phyloP scores from a whole-genome alignment of 1,284 basidiomycete genomes.

The Marasmius fiardii region DNA sequence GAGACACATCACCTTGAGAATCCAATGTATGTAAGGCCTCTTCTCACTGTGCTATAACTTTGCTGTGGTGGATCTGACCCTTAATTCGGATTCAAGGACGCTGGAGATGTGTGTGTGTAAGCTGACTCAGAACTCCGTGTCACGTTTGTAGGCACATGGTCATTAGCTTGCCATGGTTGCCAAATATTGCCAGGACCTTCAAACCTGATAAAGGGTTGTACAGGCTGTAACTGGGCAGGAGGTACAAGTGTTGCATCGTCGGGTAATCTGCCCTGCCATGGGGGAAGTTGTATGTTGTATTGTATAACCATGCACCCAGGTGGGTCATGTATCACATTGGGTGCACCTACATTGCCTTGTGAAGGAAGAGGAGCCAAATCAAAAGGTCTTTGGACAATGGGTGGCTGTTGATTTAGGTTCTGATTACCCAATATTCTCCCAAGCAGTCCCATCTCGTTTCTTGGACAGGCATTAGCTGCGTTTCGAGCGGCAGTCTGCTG shows the following conservation, averaged over 20 bases:
- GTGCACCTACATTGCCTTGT: conserved; percentile 15
- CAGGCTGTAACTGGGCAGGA: no score
- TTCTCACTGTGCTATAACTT: no score
- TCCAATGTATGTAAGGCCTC: no score
- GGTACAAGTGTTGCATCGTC: conserved; percentile 25
- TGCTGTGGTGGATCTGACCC: no score
- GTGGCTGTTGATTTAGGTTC: conserved; percentile 23
- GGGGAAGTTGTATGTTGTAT: conserved; percentile 46
- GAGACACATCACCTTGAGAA: no score
- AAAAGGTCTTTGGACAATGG: no score
- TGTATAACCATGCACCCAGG: conserved; percentile 45
- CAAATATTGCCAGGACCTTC: no score
- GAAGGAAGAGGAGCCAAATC: conserved; percentile 18
- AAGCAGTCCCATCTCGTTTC: not conserved
- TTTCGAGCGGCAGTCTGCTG: conserved; percentile 1
- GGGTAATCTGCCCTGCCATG: conserved; percentile 23
- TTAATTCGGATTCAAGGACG: no score
- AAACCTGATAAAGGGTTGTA: no score
- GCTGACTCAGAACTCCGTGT: no score
- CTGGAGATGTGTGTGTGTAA: conserved; percentile 8
- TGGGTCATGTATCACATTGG: conserved; percentile 20
- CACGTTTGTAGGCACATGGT: no score
- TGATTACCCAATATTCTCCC: not conserved
- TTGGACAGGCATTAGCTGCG: conserved; percentile 2
- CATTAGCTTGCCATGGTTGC: no score